phyloP scores from a whole-genome alignment of 2,329 filamentous ascomycete species.

The Westerdykella ornata region DNA sequence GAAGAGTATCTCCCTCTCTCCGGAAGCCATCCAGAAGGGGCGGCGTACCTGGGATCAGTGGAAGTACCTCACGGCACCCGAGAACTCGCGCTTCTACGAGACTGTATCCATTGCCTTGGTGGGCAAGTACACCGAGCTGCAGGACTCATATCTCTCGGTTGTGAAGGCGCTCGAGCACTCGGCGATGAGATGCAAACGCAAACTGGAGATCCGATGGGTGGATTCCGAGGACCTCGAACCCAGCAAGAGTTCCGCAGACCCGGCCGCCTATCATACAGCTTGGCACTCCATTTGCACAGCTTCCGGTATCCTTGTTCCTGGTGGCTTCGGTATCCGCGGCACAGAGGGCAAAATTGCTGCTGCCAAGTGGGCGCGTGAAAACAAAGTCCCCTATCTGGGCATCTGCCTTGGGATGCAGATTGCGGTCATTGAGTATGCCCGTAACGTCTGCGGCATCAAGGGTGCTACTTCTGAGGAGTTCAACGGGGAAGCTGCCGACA shows the following conservation, averaged over 20 bases:
- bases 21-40: conserved; percentile 56
- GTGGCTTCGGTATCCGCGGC: conserved; percentile 74
- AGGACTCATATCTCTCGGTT: conserved; percentile 80
- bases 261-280: conserved; percentile 72
- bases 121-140: conserved; percentile 81
- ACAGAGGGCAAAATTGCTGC: conserved; percentile 86
- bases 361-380: conserved; percentile 78
- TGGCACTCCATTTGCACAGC: conserved; percentile 75
- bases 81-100: conserved; percentile 57
- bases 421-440: conserved; percentile 81
- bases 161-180: conserved; percentile 85
- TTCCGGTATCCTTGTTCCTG: conserved; percentile 61
- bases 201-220: conserved; percentile 75
- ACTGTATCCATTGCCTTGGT: conserved; percentile 77
- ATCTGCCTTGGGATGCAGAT: conserved; percentile 92
- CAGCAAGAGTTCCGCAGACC: conserved; percentile 53
- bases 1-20: conserved; percentile 49
- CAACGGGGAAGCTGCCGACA: conserved; percentile 54
- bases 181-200: conserved; percentile 75
- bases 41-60: conserved; percentile 69
- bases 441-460: conserved; percentile 62
- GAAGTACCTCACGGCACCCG: conserved; percentile 62
- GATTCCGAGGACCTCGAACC: conserved; percentile 80
- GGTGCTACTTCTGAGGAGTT: conserved; percentile 54
- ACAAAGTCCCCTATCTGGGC: conserved; percentile 75